Base-by-base conservation (phyloP, 805 yeast species). In the Ogataea minuta region DNA sequence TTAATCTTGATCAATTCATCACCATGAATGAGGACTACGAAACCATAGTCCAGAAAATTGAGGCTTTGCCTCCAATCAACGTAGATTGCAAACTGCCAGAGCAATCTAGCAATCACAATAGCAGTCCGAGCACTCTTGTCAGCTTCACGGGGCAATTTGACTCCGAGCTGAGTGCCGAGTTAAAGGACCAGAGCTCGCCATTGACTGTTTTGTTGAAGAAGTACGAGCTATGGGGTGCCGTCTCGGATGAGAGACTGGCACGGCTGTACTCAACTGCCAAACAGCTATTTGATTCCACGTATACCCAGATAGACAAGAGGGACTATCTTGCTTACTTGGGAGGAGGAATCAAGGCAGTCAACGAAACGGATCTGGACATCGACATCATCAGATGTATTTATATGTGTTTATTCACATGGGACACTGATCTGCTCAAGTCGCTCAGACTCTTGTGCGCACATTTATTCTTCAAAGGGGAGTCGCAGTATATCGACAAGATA, bases 381-480 rank as follows among this genome's bases (percentile, higher is more conserved):
- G 56, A 58, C 17, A 53, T 59, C 14, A 63, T 73, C 21, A 56
- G 79, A 38, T 57, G 58, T 31, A 52, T 64, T 40, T 75, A 73
- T 51, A 69, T 75, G 77, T 63, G 67, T 39, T 51, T 67, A 23
- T 75, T 74, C 55, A 48, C 62, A 34, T 63, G 72, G 59, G 70
- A 71, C 33, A 52, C 66, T n/a, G 74, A 76, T 41, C 62, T 87
- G 31, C 63, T 85, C 28, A 59, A 61, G 2, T 68, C 88, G 1
- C 68, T 88, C 12, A 65, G 88, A 23, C 59, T 60, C 31, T 64
- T 87, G 23, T 86, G 95, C 49, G 70, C 73, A 26, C 75, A 71
- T 48, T 56, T 87, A n/a, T 83, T 81, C 60, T 70, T 88, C 52
- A 77, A 78, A 53, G 95, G 91, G 6, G 95, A 88, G 62, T 79